A percentile compares a stretch with the other conserved stretches of the same genome.
Evolutionary conservation across 2,329 filamentous ascomycete genomes (phyloP).

Genomic region (Alternaria atra): DNA sequence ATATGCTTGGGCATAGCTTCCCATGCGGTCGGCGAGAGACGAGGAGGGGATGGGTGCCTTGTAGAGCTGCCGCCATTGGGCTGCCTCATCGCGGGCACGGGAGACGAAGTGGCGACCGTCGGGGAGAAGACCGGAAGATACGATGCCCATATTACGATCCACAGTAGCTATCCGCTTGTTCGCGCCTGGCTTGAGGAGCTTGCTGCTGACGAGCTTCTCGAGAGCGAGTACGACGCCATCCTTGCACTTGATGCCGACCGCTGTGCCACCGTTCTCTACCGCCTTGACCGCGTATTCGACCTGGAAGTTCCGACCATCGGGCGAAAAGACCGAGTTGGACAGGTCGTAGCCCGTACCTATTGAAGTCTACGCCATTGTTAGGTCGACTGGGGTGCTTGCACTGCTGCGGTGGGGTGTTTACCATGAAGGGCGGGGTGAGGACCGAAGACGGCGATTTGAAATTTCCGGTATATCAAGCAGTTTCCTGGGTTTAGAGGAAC

Average conservation of each 20-base stretch:
- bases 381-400: constrained; percentile 14
- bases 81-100: constrained; percentile 91
- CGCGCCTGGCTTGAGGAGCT: constrained; percentile 90
- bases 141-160: constrained; percentile 91
- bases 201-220: constrained; percentile 95
- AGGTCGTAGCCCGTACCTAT: constrained; percentile 99
- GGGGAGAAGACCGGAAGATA: constrained; percentile 91
- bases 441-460: not conserved
- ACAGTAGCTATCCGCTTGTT: constrained; percentile 98
- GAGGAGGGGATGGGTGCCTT: constrained; percentile 91
- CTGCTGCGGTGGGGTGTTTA: constrained; percentile 27
- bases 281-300: constrained; percentile 98
- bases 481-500: not conserved
- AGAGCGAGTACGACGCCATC: constrained; percentile 95
- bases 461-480: not conserved
- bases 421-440: constrained; percentile 36
- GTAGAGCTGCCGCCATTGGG: constrained; percentile 90
- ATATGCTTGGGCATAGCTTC: constrained; percentile 95
- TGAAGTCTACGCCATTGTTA: constrained; percentile 74
- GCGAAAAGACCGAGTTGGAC: constrained; percentile 99
- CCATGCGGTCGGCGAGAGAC: constrained; percentile 90
- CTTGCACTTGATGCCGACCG: constrained; percentile 95
- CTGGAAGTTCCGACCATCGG: constrained; percentile 97
- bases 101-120: constrained; percentile 95
- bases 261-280: constrained; percentile 96